Conservation (phyloP, 2,329 filamentous ascomycete genomes). For the Exophiala spinifera region DNA sequence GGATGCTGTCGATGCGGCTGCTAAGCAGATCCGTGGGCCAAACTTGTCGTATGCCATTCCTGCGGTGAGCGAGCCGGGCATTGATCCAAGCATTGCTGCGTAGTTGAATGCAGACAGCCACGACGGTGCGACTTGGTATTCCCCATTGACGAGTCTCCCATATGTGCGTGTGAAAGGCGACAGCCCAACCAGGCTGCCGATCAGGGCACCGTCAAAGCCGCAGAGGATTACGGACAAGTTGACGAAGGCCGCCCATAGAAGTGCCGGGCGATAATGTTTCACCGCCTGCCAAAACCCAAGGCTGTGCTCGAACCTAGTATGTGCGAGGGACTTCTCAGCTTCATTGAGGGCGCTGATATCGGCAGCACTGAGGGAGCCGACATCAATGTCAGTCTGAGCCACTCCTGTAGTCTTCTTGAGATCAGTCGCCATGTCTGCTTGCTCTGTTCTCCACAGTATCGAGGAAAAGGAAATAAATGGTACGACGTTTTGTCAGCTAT, state of each 20-base stretch:
- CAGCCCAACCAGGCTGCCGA: slow-evolving; percentile 59
- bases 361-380: background rate
- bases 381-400: background rate
- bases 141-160: slow-evolving; percentile 34
- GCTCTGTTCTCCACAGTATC: background rate
- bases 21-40: slow-evolving; percentile 28
- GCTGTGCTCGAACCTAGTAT: slow-evolving; percentile 34
- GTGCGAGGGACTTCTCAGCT: background rate
- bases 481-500: background rate
- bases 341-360: background rate
- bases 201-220: slow-evolving; percentile 60
- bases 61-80: slow-evolving; percentile 40
- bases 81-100: slow-evolving; percentile 45
- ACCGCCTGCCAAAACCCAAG: slow-evolving; percentile 37
- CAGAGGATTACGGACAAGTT: slow-evolving; percentile 33
- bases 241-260: slow-evolving; percentile 34
- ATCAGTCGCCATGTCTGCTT: background rate
- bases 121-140: slow-evolving; percentile 44
- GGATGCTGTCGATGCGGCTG: slow-evolving; percentile 2
- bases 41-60: slow-evolving; percentile 34
- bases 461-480: background rate
- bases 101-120: slow-evolving; percentile 61
- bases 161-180: slow-evolving; percentile 56
- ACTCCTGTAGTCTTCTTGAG: background rate
- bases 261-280: slow-evolving; percentile 44